These are phyloP conservation scores for Cytospora piceicola DNA, from an alignment of 2,329 filamentous ascomycete genomes.

Conservation along the genomic window DNA sequence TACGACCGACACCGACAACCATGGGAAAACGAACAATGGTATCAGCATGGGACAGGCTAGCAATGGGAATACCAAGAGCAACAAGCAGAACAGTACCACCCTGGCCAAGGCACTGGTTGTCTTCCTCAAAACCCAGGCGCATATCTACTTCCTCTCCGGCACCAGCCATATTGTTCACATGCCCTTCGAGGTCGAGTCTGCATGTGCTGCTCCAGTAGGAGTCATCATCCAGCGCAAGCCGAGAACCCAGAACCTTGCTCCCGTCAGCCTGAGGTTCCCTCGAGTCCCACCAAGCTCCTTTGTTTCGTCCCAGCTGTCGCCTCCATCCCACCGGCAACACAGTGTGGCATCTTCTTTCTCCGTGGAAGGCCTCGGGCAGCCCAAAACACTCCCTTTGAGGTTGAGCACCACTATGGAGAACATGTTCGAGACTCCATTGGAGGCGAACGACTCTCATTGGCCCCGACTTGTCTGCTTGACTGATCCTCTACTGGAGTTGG, in stretches of 20 bases:
- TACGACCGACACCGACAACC: conserved; percentile 45
- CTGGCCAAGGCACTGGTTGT: conserved; percentile 79
- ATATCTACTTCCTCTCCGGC: conserved; percentile 88
- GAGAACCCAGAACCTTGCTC: conserved; percentile 52
- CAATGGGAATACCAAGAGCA: conserved; percentile 20
- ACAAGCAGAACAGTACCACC: conserved; percentile 30
- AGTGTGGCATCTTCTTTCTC: conserved; percentile 58
- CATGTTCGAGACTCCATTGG: conserved; percentile 59
- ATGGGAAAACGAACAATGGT: conserved; percentile 35
- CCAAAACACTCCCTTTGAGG: conserved; percentile 57
- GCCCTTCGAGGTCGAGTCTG: conserved; percentile 90
- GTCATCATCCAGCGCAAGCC: conserved; percentile 85
- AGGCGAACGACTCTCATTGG: conserved; percentile 62
- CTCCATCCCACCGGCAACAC: conserved; percentile 47
- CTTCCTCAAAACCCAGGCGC: conserved; percentile 88
- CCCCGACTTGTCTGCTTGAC: conserved; percentile 82
- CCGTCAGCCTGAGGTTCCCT: conserved; percentile 59
- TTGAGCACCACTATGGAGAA: conserved; percentile 59
- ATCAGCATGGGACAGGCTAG: conserved; percentile 22
- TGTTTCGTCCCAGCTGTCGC: conserved; percentile 67
- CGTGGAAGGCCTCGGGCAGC: conserved; percentile 59
- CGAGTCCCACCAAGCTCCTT: conserved; percentile 83
- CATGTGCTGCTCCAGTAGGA: conserved; percentile 80
- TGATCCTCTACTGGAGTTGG: conserved; percentile 84
- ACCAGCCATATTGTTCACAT: conserved; percentile 89